Conservation (phyloP, 2,329 filamentous ascomycete genomes). For the Aspergillus nomiae region DNA sequence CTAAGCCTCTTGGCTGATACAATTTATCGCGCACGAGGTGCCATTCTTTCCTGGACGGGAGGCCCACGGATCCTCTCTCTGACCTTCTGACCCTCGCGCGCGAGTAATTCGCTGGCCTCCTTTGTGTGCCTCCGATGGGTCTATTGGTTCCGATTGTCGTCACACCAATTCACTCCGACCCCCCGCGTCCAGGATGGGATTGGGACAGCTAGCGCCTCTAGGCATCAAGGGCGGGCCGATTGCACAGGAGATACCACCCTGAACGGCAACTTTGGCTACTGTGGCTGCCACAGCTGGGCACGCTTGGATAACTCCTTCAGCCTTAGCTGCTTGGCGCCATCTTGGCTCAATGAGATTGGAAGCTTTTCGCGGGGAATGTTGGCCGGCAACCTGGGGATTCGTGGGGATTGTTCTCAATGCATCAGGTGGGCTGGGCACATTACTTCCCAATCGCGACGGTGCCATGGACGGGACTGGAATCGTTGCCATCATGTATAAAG, state of each 20-base stretch:
- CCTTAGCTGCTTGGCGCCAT: slow-evolving; percentile 14
- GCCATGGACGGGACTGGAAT: background rate
- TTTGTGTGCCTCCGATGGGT: background rate
- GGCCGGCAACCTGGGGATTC: slow-evolving; percentile 6
- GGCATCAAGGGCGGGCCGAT: slow-evolving; percentile 1
- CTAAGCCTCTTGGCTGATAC: background rate
- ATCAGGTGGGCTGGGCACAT: slow-evolving; percentile 3
- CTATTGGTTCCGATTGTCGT: background rate
- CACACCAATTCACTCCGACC: background rate
- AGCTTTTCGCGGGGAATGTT: slow-evolving; percentile 15
- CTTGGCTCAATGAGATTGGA: slow-evolving; percentile 16
- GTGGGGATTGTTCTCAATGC: slow-evolving; percentile 5
- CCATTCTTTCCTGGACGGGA: background rate
- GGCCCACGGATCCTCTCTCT: background rate
- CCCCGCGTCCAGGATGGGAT: background rate
- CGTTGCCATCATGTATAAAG: background rate
- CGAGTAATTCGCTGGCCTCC: background rate
- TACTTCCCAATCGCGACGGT: background rate
- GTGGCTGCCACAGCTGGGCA: slow-evolving; percentile 5
- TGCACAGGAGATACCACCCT: background rate
- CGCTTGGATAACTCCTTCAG: slow-evolving; percentile 12
- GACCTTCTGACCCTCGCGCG: background rate
- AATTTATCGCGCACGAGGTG: background rate
- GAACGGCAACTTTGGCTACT: slow-evolving; percentile 3
- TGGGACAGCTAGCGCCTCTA: slow-evolving; percentile 1